A percentile compares a stretch with the other conserved stretches of the same genome.
Evolutionary conservation across 1,284 basidiomycete species (phyloP).

Genomic region (Cryptococcus deneoformans): DNA sequence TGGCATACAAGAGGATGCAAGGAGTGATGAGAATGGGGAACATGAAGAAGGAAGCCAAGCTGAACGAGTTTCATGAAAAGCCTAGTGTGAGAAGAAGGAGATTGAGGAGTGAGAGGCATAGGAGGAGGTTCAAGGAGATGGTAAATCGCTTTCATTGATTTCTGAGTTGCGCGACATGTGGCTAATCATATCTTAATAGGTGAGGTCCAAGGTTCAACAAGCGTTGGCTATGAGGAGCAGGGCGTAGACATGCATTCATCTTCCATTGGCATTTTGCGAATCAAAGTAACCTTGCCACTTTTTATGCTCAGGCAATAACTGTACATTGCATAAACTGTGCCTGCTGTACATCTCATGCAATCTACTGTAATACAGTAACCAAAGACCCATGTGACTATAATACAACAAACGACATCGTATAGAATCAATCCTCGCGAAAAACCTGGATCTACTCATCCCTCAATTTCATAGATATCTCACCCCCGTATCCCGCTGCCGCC

Average conservation of each 20-base stretch:
- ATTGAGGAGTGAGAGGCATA: constrained; percentile 31
- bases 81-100: constrained; percentile 33
- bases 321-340: too few relatives aligned
- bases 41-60: constrained; percentile 24
- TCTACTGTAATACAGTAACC: too few relatives aligned
- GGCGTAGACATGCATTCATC: constrained; percentile 4
- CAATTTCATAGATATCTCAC: constrained; percentile 21
- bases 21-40: constrained; percentile 15
- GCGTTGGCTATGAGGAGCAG: constrained; percentile 29
- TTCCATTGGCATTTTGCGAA: too few relatives aligned
- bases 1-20: constrained; percentile 16
- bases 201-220: constrained; percentile 35
- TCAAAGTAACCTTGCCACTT: too few relatives aligned
- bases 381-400: too few relatives aligned
- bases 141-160: constrained; percentile 22
- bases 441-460: constrained; percentile 33
- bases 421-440: too few relatives aligned
- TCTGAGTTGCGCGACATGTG: background rate
- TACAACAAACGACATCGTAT: too few relatives aligned
- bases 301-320: too few relatives aligned
- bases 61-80: constrained; percentile 36
- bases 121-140: constrained; percentile 43
- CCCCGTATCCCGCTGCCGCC: constrained; percentile 7
- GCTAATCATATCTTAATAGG: constrained; percentile 18
- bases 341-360: too few relatives aligned